phyloP scores from a whole-genome alignment of 2,329 filamentous ascomycete genomes.

The Paecilomyces dactylethromorphus region DNA sequence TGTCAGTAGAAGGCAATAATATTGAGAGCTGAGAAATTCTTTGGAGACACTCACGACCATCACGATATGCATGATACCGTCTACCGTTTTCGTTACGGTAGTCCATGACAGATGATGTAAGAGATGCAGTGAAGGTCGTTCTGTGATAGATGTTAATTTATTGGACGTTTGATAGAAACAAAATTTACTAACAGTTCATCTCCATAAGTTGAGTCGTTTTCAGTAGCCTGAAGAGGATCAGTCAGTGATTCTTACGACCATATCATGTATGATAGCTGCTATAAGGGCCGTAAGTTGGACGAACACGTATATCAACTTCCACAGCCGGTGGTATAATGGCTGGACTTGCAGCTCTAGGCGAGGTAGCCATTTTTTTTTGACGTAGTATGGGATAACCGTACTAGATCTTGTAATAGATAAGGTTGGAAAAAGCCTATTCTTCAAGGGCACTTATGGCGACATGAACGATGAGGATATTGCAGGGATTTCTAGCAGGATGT shows the following conservation, averaged over 20 bases:
- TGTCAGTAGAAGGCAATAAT: no score
- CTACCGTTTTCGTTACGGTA: constrained; percentile 26
- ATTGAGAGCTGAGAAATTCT: no score
- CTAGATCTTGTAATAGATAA: background rate
- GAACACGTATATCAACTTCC: background rate
- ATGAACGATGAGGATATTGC: background rate
- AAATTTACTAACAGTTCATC: background rate
- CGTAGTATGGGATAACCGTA: background rate
- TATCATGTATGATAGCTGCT: background rate
- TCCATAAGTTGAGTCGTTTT: constrained; percentile 2
- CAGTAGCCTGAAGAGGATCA: background rate
- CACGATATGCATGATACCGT: constrained; percentile 24
- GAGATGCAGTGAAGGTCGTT: background rate
- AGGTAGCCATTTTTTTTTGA: background rate
- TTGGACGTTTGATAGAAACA: background rate
- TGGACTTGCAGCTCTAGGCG: background rate
- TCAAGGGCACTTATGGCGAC: background rate
- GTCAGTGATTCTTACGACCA: background rate
- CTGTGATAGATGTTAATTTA: background rate
- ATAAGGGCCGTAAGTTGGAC: background rate
- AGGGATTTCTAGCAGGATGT: background rate
- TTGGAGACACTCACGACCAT: background rate
- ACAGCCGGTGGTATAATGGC: background rate
- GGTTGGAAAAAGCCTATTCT: background rate
- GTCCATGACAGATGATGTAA: constrained; percentile 2